Evolutionary conservation across 768 basidiomycete genomes (phyloP).

Genomic region (Lactifluus rugatus): DNA sequence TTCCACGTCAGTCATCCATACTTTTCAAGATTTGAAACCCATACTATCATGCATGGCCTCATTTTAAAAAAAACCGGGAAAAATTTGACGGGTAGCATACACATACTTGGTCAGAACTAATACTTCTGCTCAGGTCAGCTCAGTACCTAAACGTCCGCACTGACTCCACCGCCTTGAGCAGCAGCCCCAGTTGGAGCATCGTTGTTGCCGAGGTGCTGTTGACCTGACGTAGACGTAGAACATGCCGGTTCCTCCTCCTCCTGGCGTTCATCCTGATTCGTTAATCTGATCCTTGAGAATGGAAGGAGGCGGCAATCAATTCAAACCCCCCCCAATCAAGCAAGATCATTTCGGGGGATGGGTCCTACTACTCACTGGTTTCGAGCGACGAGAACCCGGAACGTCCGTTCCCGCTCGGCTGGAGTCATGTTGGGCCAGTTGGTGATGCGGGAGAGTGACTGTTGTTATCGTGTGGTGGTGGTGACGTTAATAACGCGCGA

Average conservation of each 20-base stretch:
- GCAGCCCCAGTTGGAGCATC: too few species aligned
- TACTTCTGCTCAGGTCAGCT: too few species aligned
- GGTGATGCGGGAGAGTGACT: conserved; percentile 17
- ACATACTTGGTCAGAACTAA: too few species aligned
- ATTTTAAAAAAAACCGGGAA: too few species aligned
- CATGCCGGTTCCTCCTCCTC: conserved; percentile 6
- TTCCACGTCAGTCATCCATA: too few species aligned
- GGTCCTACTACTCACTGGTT: conserved; percentile 1
- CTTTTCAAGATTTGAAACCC: too few species aligned
- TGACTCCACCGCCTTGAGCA: too few species aligned
- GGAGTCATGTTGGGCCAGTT: conserved; percentile 17
- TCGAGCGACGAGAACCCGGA: conserved; percentile 14
- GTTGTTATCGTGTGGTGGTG: too few species aligned
- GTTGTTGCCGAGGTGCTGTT: neutral
- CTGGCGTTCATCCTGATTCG: conserved; percentile 12
- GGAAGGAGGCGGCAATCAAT: neutral
- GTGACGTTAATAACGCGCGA: neutral
- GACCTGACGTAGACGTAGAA: neutral
- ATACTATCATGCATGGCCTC: too few species aligned
- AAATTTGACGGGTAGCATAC: too few species aligned
- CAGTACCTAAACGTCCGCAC: too few species aligned
- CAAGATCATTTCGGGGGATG: too few species aligned
- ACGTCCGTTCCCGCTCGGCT: conserved; percentile 11
- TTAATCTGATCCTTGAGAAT: conserved; percentile 5
- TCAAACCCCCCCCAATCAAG: neutral